Evolutionary conservation across 2,329 filamentous ascomycete genomes (phyloP), one percentile per base, ranked within the genome.

Genomic region (Curvularia lunata): DNA sequence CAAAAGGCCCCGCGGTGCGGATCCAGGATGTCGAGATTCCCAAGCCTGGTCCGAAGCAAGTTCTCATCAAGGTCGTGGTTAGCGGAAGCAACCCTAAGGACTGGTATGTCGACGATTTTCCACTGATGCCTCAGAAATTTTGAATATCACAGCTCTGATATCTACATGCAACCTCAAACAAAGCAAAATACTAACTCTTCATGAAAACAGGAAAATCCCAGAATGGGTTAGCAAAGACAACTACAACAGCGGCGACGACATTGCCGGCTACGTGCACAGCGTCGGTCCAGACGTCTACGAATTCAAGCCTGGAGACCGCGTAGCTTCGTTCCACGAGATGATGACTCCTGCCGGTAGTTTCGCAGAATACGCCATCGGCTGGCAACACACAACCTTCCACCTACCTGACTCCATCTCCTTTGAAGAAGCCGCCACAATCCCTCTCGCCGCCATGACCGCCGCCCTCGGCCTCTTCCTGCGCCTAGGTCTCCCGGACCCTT

Each of bases 331-430:
- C 75, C 80, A 83, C 61, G 76, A 85, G 60, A 86, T 88, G 80
- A 64, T 73, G 42, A 74, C 75, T 0, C 77, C 81, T 0, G 69
- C 79, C 34, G 87, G 87, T 2, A 81, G 78, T 7, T 89, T 83
- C 59, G 87, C 86, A 3, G 86, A 88, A 66, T 89, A 88, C 62
- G 83, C 85, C 2, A 73, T 88, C 10, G 81, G 82, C 0, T 82
- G 79, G 73, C 79, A 81, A 32, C 78, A 84, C 64, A 85, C 85
- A 0, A 86, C 85, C 0, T 86, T 87, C 66, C 82, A 82, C 62
- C 75, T 86, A 18, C 83, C 85, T 0, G 59, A 76, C 30, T 71
- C 77, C 18, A 78, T 79, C 2, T 79, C 77, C 19, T 86, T 84
- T 51, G 83, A 87, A 69, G 77, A 81, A 48, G 81, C 79, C 2